These are phyloP conservation scores for Rhizophagus sp. DNA, from an alignment of 192 early-diverging fungal species.

Conservation along the genomic window DNA sequence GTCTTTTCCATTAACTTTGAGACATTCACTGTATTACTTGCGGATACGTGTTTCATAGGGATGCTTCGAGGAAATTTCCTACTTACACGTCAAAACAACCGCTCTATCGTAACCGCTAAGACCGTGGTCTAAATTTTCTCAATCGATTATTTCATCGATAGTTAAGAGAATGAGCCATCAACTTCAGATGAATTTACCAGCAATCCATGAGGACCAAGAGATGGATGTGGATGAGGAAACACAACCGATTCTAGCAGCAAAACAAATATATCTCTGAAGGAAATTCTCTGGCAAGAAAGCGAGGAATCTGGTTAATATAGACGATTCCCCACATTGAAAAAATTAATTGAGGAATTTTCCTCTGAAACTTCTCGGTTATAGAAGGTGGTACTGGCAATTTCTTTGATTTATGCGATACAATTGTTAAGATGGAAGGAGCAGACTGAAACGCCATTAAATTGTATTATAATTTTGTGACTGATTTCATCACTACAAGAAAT, in stretches of 20 bases:
- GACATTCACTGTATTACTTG: no score
- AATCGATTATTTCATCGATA: background rate
- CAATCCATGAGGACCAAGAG: background rate
- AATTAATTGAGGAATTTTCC: background rate
- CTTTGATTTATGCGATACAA: no score
- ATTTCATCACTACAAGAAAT: no score
- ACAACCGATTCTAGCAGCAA: background rate
- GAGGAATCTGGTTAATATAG: background rate
- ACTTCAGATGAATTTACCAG: background rate
- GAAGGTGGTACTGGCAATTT: no score
- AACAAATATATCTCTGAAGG: background rate
- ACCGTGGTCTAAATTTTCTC: background rate
- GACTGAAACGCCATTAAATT: no score
- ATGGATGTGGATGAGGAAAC: background rate
- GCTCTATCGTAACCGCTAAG: background rate
- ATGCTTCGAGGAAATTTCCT: no score
- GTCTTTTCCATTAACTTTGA: no score
- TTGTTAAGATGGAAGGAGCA: no score
- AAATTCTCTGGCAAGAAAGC: background rate
- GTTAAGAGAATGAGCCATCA: background rate
- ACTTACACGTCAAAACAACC: background rate
- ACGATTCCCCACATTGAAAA: background rate
- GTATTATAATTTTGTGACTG: no score
- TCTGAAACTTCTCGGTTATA: no score
- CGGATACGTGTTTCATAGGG: no score